Conservation (phyloP, 1,139 yeast species). For the Pichia terricola region DNA sequence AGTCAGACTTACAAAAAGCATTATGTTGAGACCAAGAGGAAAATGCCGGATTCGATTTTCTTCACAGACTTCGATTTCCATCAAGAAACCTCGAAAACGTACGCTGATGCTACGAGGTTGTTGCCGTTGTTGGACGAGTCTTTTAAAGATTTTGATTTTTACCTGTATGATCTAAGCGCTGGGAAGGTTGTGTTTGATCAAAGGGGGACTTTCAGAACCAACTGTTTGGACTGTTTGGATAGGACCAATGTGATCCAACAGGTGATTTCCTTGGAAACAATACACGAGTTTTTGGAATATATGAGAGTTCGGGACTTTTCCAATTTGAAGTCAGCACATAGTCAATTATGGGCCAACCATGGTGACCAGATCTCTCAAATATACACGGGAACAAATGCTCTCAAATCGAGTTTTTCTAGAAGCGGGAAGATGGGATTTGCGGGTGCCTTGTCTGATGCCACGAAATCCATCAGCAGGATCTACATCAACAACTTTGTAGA, state of each 20-base stretch:
- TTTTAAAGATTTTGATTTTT: constrained; percentile 72
- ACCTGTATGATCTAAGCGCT: constrained; percentile 46
- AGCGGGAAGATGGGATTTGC: constrained; percentile 95
- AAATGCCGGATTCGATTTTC: constrained; percentile 40
- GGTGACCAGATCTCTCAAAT: constrained; percentile 96
- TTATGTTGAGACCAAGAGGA: constrained; percentile 24
- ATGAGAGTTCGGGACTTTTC: constrained; percentile 28
- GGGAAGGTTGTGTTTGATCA: constrained; percentile 54
- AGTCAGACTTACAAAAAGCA: constrained; percentile 60
- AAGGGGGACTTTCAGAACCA: constrained; percentile 82
- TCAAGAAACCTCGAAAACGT: constrained; percentile 78
- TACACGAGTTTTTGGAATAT: constrained; percentile 52
- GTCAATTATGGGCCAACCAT: constrained; percentile 92
- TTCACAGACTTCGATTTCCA: constrained; percentile 90
- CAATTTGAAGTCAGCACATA: constrained; percentile 59
- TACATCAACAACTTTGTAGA: constrained; percentile 95
- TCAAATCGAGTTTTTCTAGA: constrained; percentile 87
- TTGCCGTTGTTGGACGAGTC: constrained; percentile 56
- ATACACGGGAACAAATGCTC: constrained; percentile 94
- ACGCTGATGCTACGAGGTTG: constrained; percentile 70
- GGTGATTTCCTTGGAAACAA: constrained; percentile 57
- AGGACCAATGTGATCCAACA: constrained; percentile 92
- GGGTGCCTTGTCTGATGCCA: constrained; percentile 92
- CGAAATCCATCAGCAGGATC: constrained; percentile 90
- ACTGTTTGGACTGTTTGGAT: constrained; percentile 91